Percentiles rank a stretch among this genome's conserved stretches.
Conservation (phyloP, 352 stramenopile genomes). For the Pythium guiyangense region DNA sequence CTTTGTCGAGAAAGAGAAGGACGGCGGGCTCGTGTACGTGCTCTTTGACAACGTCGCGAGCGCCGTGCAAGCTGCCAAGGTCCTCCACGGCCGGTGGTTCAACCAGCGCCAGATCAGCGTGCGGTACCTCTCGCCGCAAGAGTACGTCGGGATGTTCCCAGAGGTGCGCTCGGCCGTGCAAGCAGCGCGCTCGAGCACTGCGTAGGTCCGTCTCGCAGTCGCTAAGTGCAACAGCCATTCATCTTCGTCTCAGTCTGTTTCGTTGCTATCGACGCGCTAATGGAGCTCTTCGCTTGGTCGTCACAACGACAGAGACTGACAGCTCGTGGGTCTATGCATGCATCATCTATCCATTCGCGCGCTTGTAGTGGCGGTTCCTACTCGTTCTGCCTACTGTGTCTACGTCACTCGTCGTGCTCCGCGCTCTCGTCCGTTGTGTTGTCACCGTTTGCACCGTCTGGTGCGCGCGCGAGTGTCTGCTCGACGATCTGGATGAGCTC, state of each 20-base stretch:
- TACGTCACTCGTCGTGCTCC: conserved; percentile 13
- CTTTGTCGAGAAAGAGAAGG: conserved; percentile 82
- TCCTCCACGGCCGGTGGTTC: conserved; percentile 88
- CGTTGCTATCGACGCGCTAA: too few species aligned
- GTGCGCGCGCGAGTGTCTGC: conserved; percentile 43
- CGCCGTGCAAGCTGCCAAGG: conserved; percentile 59
- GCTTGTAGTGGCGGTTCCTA: too few species aligned
- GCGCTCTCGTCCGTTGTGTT: conserved; percentile 21
- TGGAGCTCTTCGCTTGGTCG: too few species aligned
- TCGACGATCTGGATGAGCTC: conserved; percentile 67
- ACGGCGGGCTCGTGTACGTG: conserved; percentile 85
- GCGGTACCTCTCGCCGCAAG: conserved; percentile 77
- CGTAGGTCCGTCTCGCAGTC: conserved; percentile 3
- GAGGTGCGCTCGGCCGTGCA: conserved; percentile 69
- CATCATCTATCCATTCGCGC: too few species aligned
- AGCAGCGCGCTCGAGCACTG: conserved; percentile 33
- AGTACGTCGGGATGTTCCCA: conserved; percentile 89
- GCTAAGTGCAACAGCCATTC: background rate
- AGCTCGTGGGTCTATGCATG: too few species aligned
- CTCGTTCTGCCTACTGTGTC: too few species aligned
- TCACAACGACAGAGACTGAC: too few species aligned
- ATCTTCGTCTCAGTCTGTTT: background rate
- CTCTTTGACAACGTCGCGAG: conserved; percentile 63
- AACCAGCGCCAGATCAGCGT: conserved; percentile 89
- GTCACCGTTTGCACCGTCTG: conserved; percentile 14